A percentile compares a stretch with the other conserved stretches of the same genome.
These are phyloP conservation scores for Wickerhamiella australiensis DNA, from an alignment of 805 yeast species.

Conservation along the genomic window DNA sequence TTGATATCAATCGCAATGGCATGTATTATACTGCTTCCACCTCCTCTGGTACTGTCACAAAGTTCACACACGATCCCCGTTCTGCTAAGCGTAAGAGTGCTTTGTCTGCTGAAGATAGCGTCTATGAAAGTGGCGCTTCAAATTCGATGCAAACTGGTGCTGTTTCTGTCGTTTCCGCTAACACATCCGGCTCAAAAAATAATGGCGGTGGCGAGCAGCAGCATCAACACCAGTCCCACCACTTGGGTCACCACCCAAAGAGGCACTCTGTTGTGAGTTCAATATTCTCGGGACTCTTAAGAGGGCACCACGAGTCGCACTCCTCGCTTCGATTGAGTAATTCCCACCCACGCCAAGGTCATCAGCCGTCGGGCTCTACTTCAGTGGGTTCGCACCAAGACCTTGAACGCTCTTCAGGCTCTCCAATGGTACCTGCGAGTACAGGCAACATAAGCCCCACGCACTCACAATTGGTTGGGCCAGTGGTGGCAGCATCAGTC, in stretches of 20 bases:
- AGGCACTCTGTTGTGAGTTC: neutral
- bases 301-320: neutral
- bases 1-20: conserved; percentile 6
- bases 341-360: neutral
- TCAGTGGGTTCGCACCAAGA: neutral
- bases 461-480: too few species aligned
- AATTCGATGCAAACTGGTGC: neutral
- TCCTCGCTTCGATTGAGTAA: neutral
- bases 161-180: neutral
- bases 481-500: too few species aligned
- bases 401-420: neutral
- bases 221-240: neutral
- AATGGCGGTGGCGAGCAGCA: neutral
- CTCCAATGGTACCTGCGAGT: neutral
- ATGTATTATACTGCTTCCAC: conserved; percentile 7
- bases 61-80: neutral
- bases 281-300: neutral
- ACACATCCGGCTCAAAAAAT: neutral
- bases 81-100: conserved; percentile 1
- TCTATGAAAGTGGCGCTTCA: neutral
- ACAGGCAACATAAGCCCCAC: too few species aligned
- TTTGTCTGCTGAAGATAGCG: conserved; percentile 1
- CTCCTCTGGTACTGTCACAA: conserved; percentile 5
- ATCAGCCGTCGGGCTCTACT: neutral
- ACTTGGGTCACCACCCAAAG: neutral